phyloP scores from a whole-genome alignment of 495 filamentous ascomycete genomes.

The Cercophora samala region DNA sequence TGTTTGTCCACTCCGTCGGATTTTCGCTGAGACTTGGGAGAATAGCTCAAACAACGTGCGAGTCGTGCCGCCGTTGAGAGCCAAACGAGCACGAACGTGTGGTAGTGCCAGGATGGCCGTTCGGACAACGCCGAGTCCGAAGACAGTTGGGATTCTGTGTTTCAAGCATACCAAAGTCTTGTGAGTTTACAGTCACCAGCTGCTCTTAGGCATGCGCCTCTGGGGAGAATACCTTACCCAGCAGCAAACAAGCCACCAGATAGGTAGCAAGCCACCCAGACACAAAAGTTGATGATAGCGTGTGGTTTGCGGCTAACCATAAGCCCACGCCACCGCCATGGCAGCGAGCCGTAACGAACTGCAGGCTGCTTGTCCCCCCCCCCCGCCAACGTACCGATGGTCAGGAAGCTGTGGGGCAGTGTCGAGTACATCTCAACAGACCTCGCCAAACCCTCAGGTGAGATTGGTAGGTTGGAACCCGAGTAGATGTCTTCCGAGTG shows the following conservation, averaged over 20 bases:
- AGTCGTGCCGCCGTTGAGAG: neutral
- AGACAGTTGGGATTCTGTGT: constrained; percentile 3
- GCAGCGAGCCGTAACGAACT: neutral
- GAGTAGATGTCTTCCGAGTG: neutral
- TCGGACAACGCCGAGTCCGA: constrained; percentile 13
- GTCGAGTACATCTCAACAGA: neutral
- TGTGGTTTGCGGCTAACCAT: neutral
- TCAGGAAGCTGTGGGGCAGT: neutral
- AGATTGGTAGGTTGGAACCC: neutral
- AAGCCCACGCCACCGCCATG: neutral
- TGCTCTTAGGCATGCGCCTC: too few relatives aligned
- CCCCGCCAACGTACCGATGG: neutral
- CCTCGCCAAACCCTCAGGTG: too few relatives aligned
- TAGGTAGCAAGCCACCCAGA: neutral
- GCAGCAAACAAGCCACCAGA: neutral
- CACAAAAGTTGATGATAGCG: neutral
- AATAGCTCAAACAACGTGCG: neutral
- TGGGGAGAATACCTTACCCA: neutral
- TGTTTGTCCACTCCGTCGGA: neutral
- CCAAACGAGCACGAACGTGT: neutral
- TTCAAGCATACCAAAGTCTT: too few relatives aligned
- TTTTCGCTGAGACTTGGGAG: neutral
- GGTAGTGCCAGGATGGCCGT: neutral
- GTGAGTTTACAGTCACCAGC: too few relatives aligned
- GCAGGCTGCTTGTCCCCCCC: neutral